Base-by-base conservation (phyloP, 1,139 yeast species). In the Hyphopichia wangnamkhiaoensis region DNA sequence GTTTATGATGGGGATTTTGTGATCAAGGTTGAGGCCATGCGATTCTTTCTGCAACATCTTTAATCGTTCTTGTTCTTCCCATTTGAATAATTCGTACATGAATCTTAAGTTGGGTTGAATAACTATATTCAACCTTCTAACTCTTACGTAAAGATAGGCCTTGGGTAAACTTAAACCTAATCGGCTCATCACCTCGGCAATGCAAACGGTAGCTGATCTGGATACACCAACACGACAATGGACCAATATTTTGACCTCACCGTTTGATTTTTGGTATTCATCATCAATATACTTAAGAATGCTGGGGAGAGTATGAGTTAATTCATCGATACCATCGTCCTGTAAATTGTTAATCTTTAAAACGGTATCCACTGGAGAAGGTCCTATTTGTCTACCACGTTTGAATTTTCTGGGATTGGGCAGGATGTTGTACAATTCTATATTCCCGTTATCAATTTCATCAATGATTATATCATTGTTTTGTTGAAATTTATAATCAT, bases 161-260 rank as follows among this genome's bases (percentile, higher is more conserved):
- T 61, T 58, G 2, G 76, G 68, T 27, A 73, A 56, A 30, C 61
- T 55, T 15, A 71, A 46, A 17, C 62, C 50, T 13, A 71, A 53
- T 30, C 77, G 48, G 43, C 63, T 54, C 76, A 73, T 72, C 2
- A 70, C 74, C 46, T 72, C 79, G 1, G 79, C 76, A 37, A 73
- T 71, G 6, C 65, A 76, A 9, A 73, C 77, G 1, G 79, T 71
- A 14, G 78, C 79, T 14, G 76, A 68, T 33, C 79, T 48, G 17
- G 76, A 70, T 2, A 73, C 79, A 0, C 79, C 79, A n/a, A 73
- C 79, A 15, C 79, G 62, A 46, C 79, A 73, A 51, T 73, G 79
- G 7, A 73, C 65, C 44, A 73, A 54, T 18, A 72, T 65, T 45
- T 65, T 67, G 17, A 69, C 58, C 10, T 58, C 47, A 1, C 71